Evolutionary conservation across 1,284 basidiomycete species (phyloP).

Genomic region (Phenoliferia sp.): DNA sequence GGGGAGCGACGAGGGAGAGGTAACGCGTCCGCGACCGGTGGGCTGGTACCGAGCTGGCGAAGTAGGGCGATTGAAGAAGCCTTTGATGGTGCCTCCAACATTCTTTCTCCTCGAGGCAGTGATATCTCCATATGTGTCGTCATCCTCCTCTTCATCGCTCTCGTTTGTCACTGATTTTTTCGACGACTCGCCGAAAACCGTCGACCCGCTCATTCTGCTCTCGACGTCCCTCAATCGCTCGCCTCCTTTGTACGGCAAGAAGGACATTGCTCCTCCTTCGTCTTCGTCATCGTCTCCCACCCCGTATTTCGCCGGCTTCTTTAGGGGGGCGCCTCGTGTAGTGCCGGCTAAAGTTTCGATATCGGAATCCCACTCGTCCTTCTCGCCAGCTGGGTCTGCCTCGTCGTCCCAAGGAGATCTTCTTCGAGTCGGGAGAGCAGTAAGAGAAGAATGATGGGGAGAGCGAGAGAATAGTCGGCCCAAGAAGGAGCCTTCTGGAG

Average conservation of each 20-base stretch:
- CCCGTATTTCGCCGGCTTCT: not conserved
- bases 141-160: slow-evolving; percentile 5
- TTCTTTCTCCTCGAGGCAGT: not conserved
- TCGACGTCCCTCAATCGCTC: not conserved
- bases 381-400: too few species aligned
- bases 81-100: not conserved
- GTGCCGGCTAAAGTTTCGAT: not conserved
- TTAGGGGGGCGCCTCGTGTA: too few species aligned
- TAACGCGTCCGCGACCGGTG: not conserved
- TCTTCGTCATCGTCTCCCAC: not conserved
- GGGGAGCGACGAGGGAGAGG: slow-evolving; percentile 3
- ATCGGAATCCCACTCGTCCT: not conserved
- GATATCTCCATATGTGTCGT: not conserved
- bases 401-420: slow-evolving; percentile 14
- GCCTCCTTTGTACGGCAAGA: not conserved
- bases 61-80: too few species aligned
- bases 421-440: not conserved
- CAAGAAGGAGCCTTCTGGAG: not conserved
- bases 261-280: not conserved
- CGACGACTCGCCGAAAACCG: not conserved
- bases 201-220: not conserved
- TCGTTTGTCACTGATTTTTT: not conserved
- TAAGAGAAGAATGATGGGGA: not conserved
- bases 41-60: not conserved
- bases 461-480: not conserved